phyloP scores from a whole-genome alignment of 257 asterid species.

The Primulina huaijiensis region DNA sequence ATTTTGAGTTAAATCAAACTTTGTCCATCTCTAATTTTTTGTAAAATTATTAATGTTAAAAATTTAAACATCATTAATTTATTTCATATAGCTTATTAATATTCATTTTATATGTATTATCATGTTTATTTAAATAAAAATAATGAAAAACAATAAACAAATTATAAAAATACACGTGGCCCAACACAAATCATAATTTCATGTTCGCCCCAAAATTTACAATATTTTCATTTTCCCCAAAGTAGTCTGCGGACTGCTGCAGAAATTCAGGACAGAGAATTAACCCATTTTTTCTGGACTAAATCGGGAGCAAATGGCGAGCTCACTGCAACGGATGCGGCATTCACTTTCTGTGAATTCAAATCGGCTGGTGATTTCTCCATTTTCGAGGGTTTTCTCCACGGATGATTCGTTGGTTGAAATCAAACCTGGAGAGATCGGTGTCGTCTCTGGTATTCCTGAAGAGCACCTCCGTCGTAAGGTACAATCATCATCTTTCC shows the following conservation, averaged over 20 bases:
- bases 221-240: constrained; percentile 17
- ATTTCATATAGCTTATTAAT: too few species aligned
- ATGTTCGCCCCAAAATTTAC: constrained; percentile 10
- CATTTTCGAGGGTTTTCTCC: constrained; percentile 51
- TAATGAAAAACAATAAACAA: too few species aligned
- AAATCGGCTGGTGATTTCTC: constrained; percentile 38
- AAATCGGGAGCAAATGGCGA: constrained; percentile 54
- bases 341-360: constrained; percentile 38
- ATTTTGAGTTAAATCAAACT: too few species aligned
- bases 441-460: constrained; percentile 83
- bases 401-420: constrained; percentile 69
- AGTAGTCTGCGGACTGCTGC: neutral
- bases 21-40: too few species aligned
- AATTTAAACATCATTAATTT: too few species aligned
- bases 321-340: constrained; percentile 55
- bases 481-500: constrained; percentile 34
- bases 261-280: neutral
- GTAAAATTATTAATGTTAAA: too few species aligned
- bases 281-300: constrained; percentile 11
- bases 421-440: constrained; percentile 80
- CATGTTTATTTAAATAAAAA: too few species aligned
- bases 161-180: too few species aligned
- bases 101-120: too few species aligned
- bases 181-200: neutral
- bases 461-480: constrained; percentile 76